Evolutionary conservation across 805 yeast species (phyloP), one percentile per base, ranked within the genome.

Genomic region (Candida ponderosae): DNA sequence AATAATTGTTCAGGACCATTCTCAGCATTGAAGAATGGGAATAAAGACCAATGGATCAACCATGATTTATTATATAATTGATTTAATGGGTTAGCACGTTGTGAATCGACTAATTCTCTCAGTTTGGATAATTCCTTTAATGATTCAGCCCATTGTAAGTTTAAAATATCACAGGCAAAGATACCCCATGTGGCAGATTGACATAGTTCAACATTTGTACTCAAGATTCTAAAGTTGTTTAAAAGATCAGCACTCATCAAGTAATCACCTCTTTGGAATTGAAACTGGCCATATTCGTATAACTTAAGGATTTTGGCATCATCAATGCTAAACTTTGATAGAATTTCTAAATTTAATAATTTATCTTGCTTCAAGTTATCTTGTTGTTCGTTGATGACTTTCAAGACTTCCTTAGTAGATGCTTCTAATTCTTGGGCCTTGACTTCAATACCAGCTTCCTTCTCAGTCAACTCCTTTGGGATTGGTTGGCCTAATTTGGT

Each of bases 11-110:
- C 80, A 23, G 68, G 51, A 9, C 81, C 80, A 38, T 66, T 63
- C 37, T 66, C 74, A 34, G 58, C 56, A 50, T 70, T 69, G 67
- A 76, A 76, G 50, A 72, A 75, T 44, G 79, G 77, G 65, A 77
- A 79, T 42, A 80, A 60, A 2, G 81, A 64, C 78, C 83, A 79
- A 60, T 79, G 86, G 51, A 79, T 72, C 41, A 79, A 60, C 83
- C 85, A 79, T 26, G 79, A 69, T 53, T 82, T 72, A 47, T 75
- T 65, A 54, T 77, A 76, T 38, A 79, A 65, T 59, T 76, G 85
- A 35, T 64, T 66, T 45, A 74, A 59, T 32, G 82, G 74, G 39
- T 74, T 72, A 61, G 34, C 51, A 10, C 74, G 63, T 56, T 78
- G 65, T 27, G 72, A 65, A 53, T 79, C 85, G 24, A 77, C 67